A percentile compares a stretch with the other conserved stretches of the same genome.
These are phyloP conservation scores for Bacterosira constricta DNA, from an alignment of 108 stramenopile species.

Conservation along the genomic window DNA sequence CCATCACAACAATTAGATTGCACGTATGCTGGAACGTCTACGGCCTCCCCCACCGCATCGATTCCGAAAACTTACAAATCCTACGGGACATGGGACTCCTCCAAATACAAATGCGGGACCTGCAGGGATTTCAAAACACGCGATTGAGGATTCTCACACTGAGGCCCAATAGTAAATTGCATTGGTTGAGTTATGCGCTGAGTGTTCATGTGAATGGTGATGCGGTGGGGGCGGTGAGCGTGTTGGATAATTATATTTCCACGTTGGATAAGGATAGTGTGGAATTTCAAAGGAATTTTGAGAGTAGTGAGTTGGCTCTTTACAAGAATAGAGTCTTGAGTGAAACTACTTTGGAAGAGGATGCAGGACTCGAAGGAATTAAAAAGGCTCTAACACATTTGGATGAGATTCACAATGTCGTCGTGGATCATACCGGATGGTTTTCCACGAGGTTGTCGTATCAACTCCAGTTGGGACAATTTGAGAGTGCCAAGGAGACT, in stretches of 20 bases:
- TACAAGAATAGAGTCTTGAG: slow-evolving; percentile 88
- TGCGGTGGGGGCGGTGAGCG: slow-evolving; percentile 73
- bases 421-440: slow-evolving; percentile 83
- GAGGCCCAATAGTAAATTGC: slow-evolving; percentile 84
- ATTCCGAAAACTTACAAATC: slow-evolving; percentile 92
- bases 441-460: slow-evolving; percentile 67
- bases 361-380: slow-evolving; percentile 50
- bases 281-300: slow-evolving; percentile 79
- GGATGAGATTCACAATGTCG: slow-evolving; percentile 52
- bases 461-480: slow-evolving; percentile 70
- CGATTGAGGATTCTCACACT: slow-evolving; percentile 81
- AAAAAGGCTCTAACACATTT: slow-evolving; percentile 89
- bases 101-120: slow-evolving; percentile 93
- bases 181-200: slow-evolving; percentile 95
- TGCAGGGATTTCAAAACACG: slow-evolving; percentile 91
- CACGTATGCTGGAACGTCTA: slow-evolving; percentile 99
- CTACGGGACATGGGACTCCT: slow-evolving; percentile 92
- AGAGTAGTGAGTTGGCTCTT: slow-evolving; percentile 91
- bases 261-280: slow-evolving; percentile 69
- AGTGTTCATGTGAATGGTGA: slow-evolving; percentile 89
- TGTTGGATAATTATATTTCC: slow-evolving; percentile 88
- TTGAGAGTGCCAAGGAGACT: slow-evolving; percentile 69
- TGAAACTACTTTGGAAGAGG: slow-evolving; percentile 52
- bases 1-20: slow-evolving; percentile 59
- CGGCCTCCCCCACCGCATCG: slow-evolving; percentile 94